A percentile compares a stretch with the other conserved stretches of the same genome.
Evolutionary conservation across 208 protist species (phyloP).

Genomic region (Crithidia bombi): DNA sequence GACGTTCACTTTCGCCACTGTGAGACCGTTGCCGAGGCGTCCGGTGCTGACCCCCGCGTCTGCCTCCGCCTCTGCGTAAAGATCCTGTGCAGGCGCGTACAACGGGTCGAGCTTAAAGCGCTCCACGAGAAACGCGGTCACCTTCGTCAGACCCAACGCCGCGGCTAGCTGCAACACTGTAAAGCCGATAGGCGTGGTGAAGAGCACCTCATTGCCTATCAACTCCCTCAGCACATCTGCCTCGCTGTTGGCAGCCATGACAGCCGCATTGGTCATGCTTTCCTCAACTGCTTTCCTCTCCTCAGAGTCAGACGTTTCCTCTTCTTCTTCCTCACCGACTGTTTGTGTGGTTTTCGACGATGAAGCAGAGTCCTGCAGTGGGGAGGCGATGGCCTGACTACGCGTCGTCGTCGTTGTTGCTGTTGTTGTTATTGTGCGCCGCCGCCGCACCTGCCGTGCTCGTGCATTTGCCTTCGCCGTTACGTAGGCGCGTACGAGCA

Average conservation of each 20-base stretch:
- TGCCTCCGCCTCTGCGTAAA: slow-evolving; percentile 1
- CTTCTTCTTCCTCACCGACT: background rate
- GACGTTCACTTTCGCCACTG: background rate
- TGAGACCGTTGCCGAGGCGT: background rate
- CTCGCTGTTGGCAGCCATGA: background rate
- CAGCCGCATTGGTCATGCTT: slow-evolving; percentile 9
- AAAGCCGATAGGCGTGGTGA: slow-evolving; percentile 69
- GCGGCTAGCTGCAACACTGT: slow-evolving; percentile 73
- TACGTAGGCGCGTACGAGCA: slow-evolving; percentile 32
- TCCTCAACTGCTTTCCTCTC: background rate
- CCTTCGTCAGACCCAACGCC: slow-evolving; percentile 47
- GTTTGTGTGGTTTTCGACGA: background rate
- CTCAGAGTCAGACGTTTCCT: background rate
- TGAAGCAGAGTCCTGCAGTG: background rate
- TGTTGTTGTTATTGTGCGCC: background rate
- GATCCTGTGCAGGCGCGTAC: slow-evolving; percentile 41
- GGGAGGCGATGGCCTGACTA: background rate
- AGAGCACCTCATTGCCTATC: slow-evolving; percentile 46
- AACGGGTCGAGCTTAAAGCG: slow-evolving; percentile 61
- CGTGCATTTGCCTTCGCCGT: slow-evolving; percentile 24
- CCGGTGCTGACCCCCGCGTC: background rate
- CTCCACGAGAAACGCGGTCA: slow-evolving; percentile 58
- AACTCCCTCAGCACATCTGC: slow-evolving; percentile 17
- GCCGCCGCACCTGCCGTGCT: slow-evolving; percentile 17
- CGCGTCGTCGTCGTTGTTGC: background rate